Percentiles rank a stretch among this genome's conserved stretches.
phyloP scores from a whole-genome alignment of 352 stramenopile species.

The Phytopythium kandeliae region DNA sequence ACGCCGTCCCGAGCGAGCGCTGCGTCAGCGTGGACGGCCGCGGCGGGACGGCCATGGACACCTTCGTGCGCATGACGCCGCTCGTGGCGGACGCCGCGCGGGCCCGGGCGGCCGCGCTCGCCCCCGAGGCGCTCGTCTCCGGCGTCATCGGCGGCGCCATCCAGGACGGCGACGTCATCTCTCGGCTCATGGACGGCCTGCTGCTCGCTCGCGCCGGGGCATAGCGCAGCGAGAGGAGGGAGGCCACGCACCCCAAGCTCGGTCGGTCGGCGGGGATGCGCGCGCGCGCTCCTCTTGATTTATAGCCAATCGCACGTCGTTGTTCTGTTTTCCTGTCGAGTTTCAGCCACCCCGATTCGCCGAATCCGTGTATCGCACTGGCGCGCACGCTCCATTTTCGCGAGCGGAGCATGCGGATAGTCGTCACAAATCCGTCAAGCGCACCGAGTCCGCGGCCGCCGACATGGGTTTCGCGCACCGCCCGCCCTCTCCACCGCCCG shows the following conservation, averaged over 20 bases:
- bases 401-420: background rate
- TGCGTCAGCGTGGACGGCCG: background rate
- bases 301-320: background rate
- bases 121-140: slow-evolving; percentile 1
- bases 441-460: too few relatives aligned
- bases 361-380: too few relatives aligned
- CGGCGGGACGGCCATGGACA: slow-evolving; percentile 19
- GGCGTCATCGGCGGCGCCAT: background rate
- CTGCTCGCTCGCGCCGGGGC: background rate
- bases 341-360: background rate
- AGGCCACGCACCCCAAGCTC: too few relatives aligned
- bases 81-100: background rate
- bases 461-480: background rate
- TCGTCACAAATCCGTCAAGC: too few relatives aligned
- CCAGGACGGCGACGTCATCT: slow-evolving; percentile 5
- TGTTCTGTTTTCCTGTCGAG: background rate
- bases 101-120: background rate
- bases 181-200: slow-evolving; percentile 3
- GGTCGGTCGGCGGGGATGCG: too few relatives aligned
- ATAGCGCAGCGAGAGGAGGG: too few relatives aligned
- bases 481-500: background rate
- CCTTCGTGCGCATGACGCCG: slow-evolving; percentile 10
- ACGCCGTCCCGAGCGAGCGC: slow-evolving; percentile 4
- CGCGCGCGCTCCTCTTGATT: background rate
- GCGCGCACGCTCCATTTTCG: background rate